Evolutionary conservation across 306 rosid genomes (phyloP).

Genomic region (Fragaria iinumae): DNA sequence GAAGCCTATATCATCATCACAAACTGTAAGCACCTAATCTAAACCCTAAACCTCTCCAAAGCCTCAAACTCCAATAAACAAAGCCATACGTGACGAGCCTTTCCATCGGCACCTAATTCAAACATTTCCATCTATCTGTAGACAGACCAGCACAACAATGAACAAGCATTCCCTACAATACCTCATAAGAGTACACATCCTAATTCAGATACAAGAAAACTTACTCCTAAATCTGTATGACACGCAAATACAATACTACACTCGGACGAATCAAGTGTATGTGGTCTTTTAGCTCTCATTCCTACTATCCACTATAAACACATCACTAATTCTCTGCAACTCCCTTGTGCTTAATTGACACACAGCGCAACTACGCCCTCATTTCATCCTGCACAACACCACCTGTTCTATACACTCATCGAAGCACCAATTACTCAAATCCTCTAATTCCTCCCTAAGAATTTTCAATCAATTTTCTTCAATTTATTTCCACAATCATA

Average conservation of each 20-base stretch:
- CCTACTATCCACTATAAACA: not conserved
- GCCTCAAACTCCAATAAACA: not conserved
- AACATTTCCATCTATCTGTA: not conserved
- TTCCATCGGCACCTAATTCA: not conserved
- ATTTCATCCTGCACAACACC: not conserved
- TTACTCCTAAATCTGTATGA: not conserved
- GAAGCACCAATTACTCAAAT: not conserved
- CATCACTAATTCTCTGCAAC: not conserved
- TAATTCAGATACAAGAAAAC: not conserved
- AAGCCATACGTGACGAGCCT: not conserved
- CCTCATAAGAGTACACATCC: not conserved
- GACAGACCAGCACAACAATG: not conserved
- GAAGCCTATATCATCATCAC: not conserved
- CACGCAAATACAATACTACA: not conserved
- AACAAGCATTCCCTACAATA: not conserved
- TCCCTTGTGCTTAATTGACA: not conserved
- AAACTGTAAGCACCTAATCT: not conserved
- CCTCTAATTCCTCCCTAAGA: not conserved
- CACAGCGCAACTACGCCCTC: not conserved
- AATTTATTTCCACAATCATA: constrained; percentile 5
- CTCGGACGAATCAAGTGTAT: not conserved
- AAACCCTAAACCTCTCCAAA: not conserved
- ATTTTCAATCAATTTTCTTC: not conserved
- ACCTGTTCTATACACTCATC: not conserved
- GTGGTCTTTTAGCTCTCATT: not conserved